phyloP scores from a whole-genome alignment of 139 green algal species.

The Pseudopediastrum boryanum region DNA sequence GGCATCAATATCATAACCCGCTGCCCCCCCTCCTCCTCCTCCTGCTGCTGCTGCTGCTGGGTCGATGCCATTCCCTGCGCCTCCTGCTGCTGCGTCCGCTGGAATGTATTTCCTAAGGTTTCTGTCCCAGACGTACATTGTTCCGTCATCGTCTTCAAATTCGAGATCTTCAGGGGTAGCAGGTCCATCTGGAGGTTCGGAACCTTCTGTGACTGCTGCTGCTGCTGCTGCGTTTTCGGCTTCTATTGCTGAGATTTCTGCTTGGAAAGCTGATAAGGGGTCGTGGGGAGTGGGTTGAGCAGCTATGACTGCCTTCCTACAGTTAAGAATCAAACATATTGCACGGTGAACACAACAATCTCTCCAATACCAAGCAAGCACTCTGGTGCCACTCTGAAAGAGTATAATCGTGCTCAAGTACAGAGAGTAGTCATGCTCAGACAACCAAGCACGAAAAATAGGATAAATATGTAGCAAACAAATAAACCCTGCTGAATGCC shows the following conservation, averaged over 20 bases:
- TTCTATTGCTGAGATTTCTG: slow-evolving; percentile 70
- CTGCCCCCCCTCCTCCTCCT: slow-evolving; percentile 6
- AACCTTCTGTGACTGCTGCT: background rate
- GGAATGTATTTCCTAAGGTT: slow-evolving; percentile 80
- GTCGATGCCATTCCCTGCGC: too few species aligned
- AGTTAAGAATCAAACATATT: background rate
- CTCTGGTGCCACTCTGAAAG: background rate
- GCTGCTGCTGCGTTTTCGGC: slow-evolving; percentile 18
- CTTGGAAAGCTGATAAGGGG: slow-evolving; percentile 66
- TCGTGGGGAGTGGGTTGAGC: slow-evolving; percentile 1
- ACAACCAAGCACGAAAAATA: background rate
- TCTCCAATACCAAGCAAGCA: background rate
- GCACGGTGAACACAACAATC: background rate
- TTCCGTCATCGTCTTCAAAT: slow-evolving; percentile 97
- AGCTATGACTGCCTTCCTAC: background rate
- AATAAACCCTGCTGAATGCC: background rate
- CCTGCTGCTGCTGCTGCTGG: slow-evolving; percentile 15
- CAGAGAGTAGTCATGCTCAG: background rate
- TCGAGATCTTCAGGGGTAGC: slow-evolving; percentile 71
- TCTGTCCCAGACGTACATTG: slow-evolving; percentile 85
- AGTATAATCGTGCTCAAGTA: background rate
- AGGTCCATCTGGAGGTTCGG: slow-evolving; percentile 30
- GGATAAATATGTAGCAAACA: background rate
- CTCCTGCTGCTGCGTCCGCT: slow-evolving; percentile 33
- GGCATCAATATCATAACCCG: slow-evolving; percentile 46